Base-by-base conservation (phyloP, 2,329 filamentous ascomycete species). In the Claviceps paspali region DNA sequence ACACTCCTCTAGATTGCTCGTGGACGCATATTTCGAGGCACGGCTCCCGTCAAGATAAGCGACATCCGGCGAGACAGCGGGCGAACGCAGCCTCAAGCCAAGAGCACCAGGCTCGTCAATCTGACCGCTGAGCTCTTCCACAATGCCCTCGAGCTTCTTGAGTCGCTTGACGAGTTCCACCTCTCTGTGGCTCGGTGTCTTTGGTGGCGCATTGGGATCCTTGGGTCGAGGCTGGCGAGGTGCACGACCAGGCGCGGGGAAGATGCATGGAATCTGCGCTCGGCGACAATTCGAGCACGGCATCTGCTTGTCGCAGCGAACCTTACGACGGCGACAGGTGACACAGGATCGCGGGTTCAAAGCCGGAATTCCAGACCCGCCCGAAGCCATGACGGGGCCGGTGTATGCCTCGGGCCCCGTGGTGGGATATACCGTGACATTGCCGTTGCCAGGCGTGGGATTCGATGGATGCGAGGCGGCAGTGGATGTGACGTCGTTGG, bases 231-330 rank as follows among this genome's bases (percentile, higher is more conserved):
- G 68, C 47, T 80, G 76, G 29, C 80, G 67, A 8, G 79, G 80
- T 5, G 80, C 79, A 38, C 81, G 69, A 8, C 80, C 81, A 1
- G 81, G 81, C 2, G 79, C 76, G 1, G 81, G 81, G 51, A 82
- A 86, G 34, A 83, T 62, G 54, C 81, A 86, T 46, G 79, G 71
- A 40, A 80, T 80, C 47, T 76, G 63, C 29, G 77, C 78, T 45
- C 78, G 73, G 29, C 71, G 70, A 54, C 81, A 86, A 54, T 86
- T 85, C 48, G 74, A 74, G 55, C 81, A 86, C 12, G 80, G 78
- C 63, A 82, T 74, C 49, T 73, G 68, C 61, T 85, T 85, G 61
- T 86, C 79, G 64, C 81, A 86, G 49, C 79, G 79, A 38, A 86
- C 81, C 55, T 82, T 80, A 43, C 76, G 63, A 31, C 65, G 61